Percentiles rank a stretch among this genome's conserved stretches.
These are phyloP conservation scores for Zostera marina DNA, from an alignment of 116 monocot species.

Conservation along the genomic window DNA sequence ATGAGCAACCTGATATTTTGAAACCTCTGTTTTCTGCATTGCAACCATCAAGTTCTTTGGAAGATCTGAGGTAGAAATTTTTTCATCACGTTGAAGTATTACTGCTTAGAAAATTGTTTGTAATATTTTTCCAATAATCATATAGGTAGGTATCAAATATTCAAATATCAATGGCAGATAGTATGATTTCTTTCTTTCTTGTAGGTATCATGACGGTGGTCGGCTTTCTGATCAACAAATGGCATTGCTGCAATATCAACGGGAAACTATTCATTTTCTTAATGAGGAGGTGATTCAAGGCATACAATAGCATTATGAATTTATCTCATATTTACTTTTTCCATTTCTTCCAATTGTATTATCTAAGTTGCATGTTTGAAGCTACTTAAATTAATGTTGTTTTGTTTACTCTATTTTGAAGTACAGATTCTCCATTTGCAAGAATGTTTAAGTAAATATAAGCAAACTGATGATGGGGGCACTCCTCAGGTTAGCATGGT, in stretches of 20 bases:
- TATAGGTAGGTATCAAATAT: no score
- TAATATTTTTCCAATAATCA: no score
- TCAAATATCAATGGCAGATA: no score
- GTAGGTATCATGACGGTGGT: conserved; percentile 77
- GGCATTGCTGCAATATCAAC: conserved; percentile 91
- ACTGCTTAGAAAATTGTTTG: no score
- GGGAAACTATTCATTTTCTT: conserved; percentile 89
- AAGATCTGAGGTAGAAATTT: conserved; percentile 47
- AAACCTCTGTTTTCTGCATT: conserved; percentile 82
- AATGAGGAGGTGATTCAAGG: conserved; percentile 64
- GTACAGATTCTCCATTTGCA: conserved; percentile 81
- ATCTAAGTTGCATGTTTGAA: neutral
- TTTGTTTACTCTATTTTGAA: neutral
- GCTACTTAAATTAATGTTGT: neutral
- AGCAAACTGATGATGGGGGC: conserved; percentile 79
- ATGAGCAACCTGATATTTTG: conserved; percentile 84
- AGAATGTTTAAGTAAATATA: conserved; percentile 92
- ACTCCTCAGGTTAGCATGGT: conserved; percentile 65
- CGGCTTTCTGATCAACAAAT: conserved; percentile 95
- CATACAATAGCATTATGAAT: neutral
- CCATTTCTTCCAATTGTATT: neutral
- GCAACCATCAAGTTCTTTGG: conserved; percentile 76
- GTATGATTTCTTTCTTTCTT: neutral
- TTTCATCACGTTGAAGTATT: neutral
- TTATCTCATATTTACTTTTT: neutral